Evolutionary conservation across 139 green algal genomes (phyloP).

Genomic region (Nannochloris sp.): DNA sequence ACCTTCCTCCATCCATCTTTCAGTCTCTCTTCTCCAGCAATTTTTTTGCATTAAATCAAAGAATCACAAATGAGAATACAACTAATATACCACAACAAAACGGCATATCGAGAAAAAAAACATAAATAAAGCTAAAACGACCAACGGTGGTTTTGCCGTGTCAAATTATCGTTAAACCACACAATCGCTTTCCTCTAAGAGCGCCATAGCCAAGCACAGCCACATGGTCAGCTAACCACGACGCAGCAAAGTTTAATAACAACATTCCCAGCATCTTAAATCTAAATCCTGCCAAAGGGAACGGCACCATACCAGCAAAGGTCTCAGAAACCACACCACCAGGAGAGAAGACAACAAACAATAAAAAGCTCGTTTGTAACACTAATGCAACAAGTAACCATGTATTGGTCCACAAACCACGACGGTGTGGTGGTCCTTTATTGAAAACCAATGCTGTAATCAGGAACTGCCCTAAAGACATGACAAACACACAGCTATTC

Average conservation of each 20-base stretch:
- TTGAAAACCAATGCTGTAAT: constrained; percentile 31
- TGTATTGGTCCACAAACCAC: constrained; percentile 22
- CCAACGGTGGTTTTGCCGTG: neutral
- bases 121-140: neutral
- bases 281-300: constrained; percentile 10
- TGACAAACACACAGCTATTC: constrained; percentile 24
- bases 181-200: constrained; percentile 7
- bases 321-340: neutral
- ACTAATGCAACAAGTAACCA: constrained; percentile 18
- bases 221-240: constrained; percentile 7
- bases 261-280: constrained; percentile 7
- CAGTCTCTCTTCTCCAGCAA: too few relatives aligned
- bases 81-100: neutral
- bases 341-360: neutral
- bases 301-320: constrained; percentile 8
- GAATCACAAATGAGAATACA: too few relatives aligned
- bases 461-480: constrained; percentile 26
- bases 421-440: constrained; percentile 24
- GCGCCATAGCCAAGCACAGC: neutral
- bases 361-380: neutral
- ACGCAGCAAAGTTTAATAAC: constrained; percentile 7
- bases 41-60: too few relatives aligned
- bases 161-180: constrained; percentile 7
- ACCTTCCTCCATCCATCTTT: too few relatives aligned
- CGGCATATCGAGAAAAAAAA: neutral